Evolutionary conservation across 345 rosid species (phyloP), one percentile per base, ranked within the genome.

Genomic region (Gossypium stocksii): DNA sequence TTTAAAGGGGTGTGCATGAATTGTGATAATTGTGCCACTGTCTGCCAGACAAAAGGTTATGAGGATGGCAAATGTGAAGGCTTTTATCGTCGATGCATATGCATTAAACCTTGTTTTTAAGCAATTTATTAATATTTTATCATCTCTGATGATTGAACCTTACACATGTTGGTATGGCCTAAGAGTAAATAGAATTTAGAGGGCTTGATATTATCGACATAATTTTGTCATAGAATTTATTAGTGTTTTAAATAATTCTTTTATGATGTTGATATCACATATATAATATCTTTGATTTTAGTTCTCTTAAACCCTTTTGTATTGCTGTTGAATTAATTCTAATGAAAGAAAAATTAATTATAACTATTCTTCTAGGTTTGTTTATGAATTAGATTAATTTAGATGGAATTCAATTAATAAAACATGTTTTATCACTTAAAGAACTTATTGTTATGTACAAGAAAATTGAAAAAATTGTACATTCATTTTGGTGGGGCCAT

Each of bases 61-160:
- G 64, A 15, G 0, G 74, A 80, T 6, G 88, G 86, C 15, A 64
- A 76, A 2, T 85, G 86, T 76, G 74, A 79, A 1, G 88, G 86
- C 46, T 75, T 83, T 29, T 84, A 76, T 44, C 83, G 80, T 22
- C 83, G 86, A 2, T 83, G 88, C 79, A 83, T 80, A 66, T 85
- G 88, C 80, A 56, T 76, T 68, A 85, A 69, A 5, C 63, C 3
- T 53, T 17, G 22, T 53, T 34, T 34, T 34, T 34, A 34, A 34
- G 38, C 38, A 34, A 4, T 34, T 6, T 34, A 34, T 53, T n/a
- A 53, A 19, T 53, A 17, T 16, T 53, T 16, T 22, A 1, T 53
- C 8, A 53, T 53, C 3, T 4, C 1, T 6, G 2, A 53, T 9
- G 57, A 53, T 2, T 7, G 10, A 6, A 0, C 10, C 3, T 53